Evolutionary conservation across 2,329 filamentous ascomycete genomes (phyloP), one percentile per base, ranked within the genome.

Genomic region (Herpotrichia juniperi): DNA sequence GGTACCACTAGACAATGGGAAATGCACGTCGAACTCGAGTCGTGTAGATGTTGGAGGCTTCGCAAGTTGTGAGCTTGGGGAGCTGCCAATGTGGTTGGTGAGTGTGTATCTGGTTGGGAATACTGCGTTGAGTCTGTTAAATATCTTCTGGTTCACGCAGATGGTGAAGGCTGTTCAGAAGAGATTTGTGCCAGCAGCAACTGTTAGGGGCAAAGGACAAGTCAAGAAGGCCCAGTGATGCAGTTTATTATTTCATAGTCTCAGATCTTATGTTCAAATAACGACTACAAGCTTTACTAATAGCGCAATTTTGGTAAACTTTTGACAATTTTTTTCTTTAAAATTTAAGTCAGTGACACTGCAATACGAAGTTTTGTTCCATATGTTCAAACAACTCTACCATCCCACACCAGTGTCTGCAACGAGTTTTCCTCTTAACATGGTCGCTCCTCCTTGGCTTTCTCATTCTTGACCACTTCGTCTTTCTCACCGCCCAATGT

Each of bases 121-220:
- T 68, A 61, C 90, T 14, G 83, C 84, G 0, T 79, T 94, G 39
- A 93, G 91, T 66, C 78, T 82, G 17, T 78, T 94, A 51, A 94
- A 94, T 75, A 85, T 90, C 57, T 90, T 87, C 74, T 94, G 90
- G 90, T 93, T 93, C 71, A 81, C 84, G 63, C 91, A 90, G 81
- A 94, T 94, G 90, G 84, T 94, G 53, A 81, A 84, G 51, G 89
- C 90, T n/a, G 86, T 94, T 5, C 80, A 84, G 56, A 92, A 90
- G 78, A 81, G 90, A 17, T 94, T 94, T 66, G 80, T 83, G 48
- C 76, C 78, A 3, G 48, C 49, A 2, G 48, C 49, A 30, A 54
- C 56, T 6, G 48, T 45, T 30, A 30, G 48, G 30, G 31, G 22
- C n/a, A 40, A 46, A 16, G 50, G 35, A 19, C 9, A 60, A 10